These are phyloP conservation scores for Plasmodium berghei DNA, from an alignment of 169 alveolate species.

Conservation along the genomic window DNA sequence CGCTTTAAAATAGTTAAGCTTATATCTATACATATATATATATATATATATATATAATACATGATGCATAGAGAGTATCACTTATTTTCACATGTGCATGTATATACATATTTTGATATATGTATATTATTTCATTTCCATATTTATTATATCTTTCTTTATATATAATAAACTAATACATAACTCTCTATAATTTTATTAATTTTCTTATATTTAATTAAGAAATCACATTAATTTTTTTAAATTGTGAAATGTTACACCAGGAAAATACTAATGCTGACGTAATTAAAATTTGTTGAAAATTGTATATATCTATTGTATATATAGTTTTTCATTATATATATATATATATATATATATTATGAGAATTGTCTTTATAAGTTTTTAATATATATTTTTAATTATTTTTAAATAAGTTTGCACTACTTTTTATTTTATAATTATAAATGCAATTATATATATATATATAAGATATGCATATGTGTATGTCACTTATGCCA, in stretches of 20 bases:
- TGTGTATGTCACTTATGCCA: too few species aligned
- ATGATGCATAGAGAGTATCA: background rate
- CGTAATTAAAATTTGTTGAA: constrained; percentile 16
- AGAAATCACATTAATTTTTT: constrained; percentile 4
- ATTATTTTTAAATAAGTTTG: constrained; percentile 8
- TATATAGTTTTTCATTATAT: constrained; percentile 9
- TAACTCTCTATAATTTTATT: too few species aligned
- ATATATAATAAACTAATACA: too few species aligned
- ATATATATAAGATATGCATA: background rate
- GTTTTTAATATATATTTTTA: background rate
- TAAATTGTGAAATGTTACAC: constrained; percentile 2
- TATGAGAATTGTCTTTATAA: constrained; percentile 38
- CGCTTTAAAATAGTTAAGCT: background rate
- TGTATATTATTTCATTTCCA: constrained; percentile 1
- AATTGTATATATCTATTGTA: background rate
- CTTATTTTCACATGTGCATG: constrained; percentile 6
- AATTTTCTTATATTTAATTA: background rate
- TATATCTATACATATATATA: constrained; percentile 4
- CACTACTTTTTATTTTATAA: constrained; percentile 1
- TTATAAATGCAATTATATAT: background rate
- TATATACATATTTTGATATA: background rate
- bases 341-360: background rate
- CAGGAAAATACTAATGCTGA: constrained; percentile 3
- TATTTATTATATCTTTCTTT: background rate
- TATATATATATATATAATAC: background rate